Evolutionary conservation across 164 flowering plant genomes (phyloP).

Genomic region (Dillenia turbinata): DNA sequence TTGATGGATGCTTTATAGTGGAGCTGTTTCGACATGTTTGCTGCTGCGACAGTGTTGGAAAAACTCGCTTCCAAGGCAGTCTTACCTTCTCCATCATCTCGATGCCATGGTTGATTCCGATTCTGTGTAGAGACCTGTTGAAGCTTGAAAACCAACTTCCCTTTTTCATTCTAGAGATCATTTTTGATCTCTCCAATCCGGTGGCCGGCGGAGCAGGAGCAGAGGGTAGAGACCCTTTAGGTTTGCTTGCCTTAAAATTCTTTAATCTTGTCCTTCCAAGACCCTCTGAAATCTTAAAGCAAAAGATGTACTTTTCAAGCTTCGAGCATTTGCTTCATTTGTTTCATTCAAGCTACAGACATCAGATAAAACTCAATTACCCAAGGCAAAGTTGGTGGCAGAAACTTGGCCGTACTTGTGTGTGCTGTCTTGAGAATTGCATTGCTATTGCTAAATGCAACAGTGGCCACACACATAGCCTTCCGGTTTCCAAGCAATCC

Average conservation of each 20-base stretch:
- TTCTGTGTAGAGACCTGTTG: conserved; percentile 7
- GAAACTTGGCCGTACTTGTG: too few species aligned
- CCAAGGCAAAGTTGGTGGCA: background rate
- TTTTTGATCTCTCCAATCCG: background rate
- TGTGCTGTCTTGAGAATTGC: too few species aligned
- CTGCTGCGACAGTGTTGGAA: background rate
- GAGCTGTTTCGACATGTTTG: conserved; percentile 7
- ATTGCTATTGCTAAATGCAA: background rate
- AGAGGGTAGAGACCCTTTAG: background rate
- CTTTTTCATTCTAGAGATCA: conserved; percentile 3
- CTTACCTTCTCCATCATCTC: background rate
- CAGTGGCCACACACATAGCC: background rate
- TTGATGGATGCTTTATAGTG: conserved; percentile 18
- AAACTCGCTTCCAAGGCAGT: too few species aligned
- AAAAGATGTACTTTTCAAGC: background rate
- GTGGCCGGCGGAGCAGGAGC: background rate
- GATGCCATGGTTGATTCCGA: conserved; percentile 10
- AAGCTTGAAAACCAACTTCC: conserved; percentile 14
- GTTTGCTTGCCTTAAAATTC: conserved; percentile 5
- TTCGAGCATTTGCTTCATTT: conserved; percentile 7
- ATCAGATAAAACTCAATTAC: background rate
- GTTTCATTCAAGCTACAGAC: conserved; percentile 1
- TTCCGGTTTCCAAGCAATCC: background rate
- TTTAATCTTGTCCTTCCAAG: conserved; percentile 2
- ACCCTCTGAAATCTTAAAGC: background rate